These are phyloP conservation scores for Murraya koenigii DNA, from an alignment of 345 rosid species.

Conservation along the genomic window DNA sequence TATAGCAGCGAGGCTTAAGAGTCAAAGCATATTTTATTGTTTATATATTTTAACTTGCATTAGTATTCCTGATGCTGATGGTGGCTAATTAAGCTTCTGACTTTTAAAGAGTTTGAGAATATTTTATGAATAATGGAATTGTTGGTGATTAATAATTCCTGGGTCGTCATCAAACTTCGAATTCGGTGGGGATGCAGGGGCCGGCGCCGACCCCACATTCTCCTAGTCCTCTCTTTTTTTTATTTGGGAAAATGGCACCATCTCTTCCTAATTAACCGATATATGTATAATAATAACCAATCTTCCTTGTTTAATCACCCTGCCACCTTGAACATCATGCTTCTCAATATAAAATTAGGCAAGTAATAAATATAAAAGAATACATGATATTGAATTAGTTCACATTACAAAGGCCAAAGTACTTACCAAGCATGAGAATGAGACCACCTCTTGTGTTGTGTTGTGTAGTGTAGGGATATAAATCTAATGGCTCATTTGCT, in stretches of 20 bases:
- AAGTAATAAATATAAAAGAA: background rate
- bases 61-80: background rate
- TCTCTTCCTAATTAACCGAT: background rate
- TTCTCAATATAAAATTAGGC: background rate
- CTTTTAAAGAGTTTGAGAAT: background rate
- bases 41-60: background rate
- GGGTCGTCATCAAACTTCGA: conserved; percentile 19
- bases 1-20: background rate
- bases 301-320: background rate
- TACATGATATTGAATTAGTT: background rate
- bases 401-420: background rate
- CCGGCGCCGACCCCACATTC: conserved; percentile 66
- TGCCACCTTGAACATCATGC: background rate
- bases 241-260: background rate
- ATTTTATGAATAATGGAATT: background rate
- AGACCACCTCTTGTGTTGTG: background rate
- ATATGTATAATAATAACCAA: background rate
- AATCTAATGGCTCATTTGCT: too few species aligned
- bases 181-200: conserved; percentile 39
- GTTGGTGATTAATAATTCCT: conserved; percentile 1
- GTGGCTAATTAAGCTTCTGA: background rate
- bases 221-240: background rate
- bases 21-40: conserved; percentile 7
- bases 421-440: background rate
- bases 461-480: too few species aligned